Evolutionary conservation across 1,284 basidiomycete species (phyloP), one percentile per base, ranked within the genome.

Genomic region (Phylloboletellus chloephorus): DNA sequence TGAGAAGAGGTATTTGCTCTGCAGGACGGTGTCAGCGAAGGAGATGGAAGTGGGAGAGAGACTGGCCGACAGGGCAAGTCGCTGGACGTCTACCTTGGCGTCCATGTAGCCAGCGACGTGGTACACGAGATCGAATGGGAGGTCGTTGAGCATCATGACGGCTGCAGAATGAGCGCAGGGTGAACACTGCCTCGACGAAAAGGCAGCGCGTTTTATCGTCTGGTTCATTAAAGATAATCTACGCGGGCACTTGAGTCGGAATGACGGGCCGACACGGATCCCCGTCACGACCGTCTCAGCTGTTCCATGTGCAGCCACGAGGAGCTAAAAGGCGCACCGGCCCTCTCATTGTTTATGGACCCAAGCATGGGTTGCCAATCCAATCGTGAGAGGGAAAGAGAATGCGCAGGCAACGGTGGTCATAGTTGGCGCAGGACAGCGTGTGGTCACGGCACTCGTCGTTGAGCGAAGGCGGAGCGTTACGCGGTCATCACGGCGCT

Each of bases 61-160:
- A 64, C 79, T 60, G 51, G 75, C 82, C 46, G 76, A 72, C 44
- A 77, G 63, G 39, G 69, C 73, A 22, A 86, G 66, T 48, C 71
- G 75, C 24, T 81, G 63, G 16, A 80, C 43, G 55, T 85, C 79
- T 1, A 65, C 56, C 33, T 67, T 69, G 19, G 67, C 68, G 25
- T 73, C 64, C 31, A 84, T 61, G 52, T 71, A 70, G 16, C 58
- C 57, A 2, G 79, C 74, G 42, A 85, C 72, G 54, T 84, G 79
- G 29, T 82, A 68, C 28, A 85, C 66, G 31, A 86, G 56, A 58
- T 86, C 82, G 24, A 68, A 69, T 0, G 81, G 81, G 12, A 77
- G 52, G n/a, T 40, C 44, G 13, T 52, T 41, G 33, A 67, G 37
- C 7, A 41, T 39, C 58, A 52, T 59, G 33, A 37, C 16, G 20